Conservation (phyloP, 2,329 filamentous ascomycete genomes). For the Fusarium begoniae region DNA sequence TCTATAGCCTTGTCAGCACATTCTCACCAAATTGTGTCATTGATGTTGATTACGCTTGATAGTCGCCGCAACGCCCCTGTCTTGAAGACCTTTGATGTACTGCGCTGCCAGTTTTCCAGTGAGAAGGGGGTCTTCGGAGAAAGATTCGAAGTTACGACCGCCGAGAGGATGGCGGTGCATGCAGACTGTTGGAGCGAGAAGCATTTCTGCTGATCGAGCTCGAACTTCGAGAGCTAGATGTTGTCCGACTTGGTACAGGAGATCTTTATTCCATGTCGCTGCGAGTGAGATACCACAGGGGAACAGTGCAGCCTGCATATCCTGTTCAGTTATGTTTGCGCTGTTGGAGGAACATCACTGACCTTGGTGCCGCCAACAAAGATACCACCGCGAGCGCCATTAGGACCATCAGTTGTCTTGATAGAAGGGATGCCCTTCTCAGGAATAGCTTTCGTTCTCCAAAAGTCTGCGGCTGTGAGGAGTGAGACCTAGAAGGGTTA, state of each 20-base stretch:
- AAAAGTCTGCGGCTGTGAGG: conserved; percentile 72
- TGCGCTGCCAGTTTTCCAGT: conserved; percentile 78
- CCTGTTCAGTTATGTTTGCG: neutral
- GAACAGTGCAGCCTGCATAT: conserved; percentile 73
- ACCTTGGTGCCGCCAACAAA: conserved; percentile 75
- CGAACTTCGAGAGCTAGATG: conserved; percentile 77
- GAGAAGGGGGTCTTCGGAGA: conserved; percentile 82
- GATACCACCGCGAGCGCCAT: conserved; percentile 73
- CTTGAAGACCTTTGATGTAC: conserved; percentile 78
- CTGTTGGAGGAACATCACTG: conserved; percentile 14
- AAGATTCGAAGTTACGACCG: conserved; percentile 88
- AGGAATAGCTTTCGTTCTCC: conserved; percentile 72
- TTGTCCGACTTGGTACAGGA: conserved; percentile 74
- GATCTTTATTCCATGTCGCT: conserved; percentile 78
- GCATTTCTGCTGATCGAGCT: conserved; percentile 76
- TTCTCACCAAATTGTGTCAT: fast-evolving
- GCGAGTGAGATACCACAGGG: conserved; percentile 82
- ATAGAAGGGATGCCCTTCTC: conserved; percentile 70
- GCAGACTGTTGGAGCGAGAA: conserved; percentile 82
- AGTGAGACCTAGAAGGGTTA: conserved; percentile 60
- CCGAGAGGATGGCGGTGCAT: conserved; percentile 84
- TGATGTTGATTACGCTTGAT: conserved; percentile 70
- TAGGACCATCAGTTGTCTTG: conserved; percentile 75
- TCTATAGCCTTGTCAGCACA: conserved; percentile 48
- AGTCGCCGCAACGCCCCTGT: conserved; percentile 77